Conservation (phyloP, 1,284 basidiomycete species). For the Cryptococcus depauperatus region DNA sequence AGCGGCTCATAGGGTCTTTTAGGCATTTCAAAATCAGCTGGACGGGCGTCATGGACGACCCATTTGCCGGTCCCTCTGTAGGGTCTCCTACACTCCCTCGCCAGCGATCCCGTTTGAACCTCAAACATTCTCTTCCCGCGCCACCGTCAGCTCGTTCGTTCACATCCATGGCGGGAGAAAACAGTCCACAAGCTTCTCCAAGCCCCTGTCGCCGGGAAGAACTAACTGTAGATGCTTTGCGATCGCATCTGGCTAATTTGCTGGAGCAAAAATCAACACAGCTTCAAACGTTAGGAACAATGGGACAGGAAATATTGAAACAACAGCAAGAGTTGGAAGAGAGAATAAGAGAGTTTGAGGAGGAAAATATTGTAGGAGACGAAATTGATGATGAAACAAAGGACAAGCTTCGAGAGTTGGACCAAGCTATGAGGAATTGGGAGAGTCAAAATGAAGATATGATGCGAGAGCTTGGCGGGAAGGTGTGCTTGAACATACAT, state of each 20-base stretch:
- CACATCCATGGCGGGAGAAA: conserved; percentile 7
- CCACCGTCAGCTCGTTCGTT: conserved; percentile 25
- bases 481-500: conserved; percentile 48
- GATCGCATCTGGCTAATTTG: conserved; percentile 59
- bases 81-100: conserved; percentile 19
- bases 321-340: conserved; percentile 88
- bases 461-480: conserved; percentile 59
- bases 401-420: conserved; percentile 65
- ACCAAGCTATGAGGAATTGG: conserved; percentile 68
- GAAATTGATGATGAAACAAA: conserved; percentile 52
- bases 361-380: conserved; percentile 52
- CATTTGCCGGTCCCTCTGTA: conserved; percentile 21
- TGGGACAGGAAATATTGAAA: conserved; percentile 80
- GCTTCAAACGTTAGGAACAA: conserved; percentile 75
- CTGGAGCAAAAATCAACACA: conserved; percentile 83
- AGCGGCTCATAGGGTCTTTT: neutral
- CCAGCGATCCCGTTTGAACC: conserved; percentile 36
- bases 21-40: no score
- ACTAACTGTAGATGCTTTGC: conserved; percentile 25
- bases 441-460: conserved; percentile 73
- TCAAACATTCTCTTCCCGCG: conserved; percentile 26
- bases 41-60: conserved; percentile 27
- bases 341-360: conserved; percentile 66
- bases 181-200: conserved; percentile 8
- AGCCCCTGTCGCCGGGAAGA: neutral